Percentiles rank a stretch among this genome's conserved stretches.
These are phyloP conservation scores for Oryza coarctata DNA, from an alignment of 176 grass and related monocot species.

Conservation along the genomic window DNA sequence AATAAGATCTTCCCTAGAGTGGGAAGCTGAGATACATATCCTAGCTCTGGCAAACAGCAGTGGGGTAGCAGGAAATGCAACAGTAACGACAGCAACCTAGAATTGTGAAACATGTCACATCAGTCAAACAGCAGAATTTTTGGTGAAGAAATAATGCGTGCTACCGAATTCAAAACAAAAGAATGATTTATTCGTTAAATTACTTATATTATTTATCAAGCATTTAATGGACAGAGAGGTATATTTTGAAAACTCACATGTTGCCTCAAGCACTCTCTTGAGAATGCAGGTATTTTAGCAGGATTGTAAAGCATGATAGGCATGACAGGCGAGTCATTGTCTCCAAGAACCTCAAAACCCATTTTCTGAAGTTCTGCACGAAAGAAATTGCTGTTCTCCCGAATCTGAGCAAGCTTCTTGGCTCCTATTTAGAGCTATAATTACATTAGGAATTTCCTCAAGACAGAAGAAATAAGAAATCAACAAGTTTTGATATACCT, in stretches of 20 bases:
- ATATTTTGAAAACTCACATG: constrained; percentile 53
- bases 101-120: constrained; percentile 28
- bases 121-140: background rate
- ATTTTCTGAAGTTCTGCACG: constrained; percentile 91
- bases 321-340: constrained; percentile 93
- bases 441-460: constrained; percentile 29
- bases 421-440: constrained; percentile 57
- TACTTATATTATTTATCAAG: background rate
- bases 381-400: constrained; percentile 98
- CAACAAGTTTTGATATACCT: constrained; percentile 42
- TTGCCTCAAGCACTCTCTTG: constrained; percentile 80
- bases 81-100: constrained; percentile 93
- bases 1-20: constrained; percentile 84
- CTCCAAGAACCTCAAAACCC: constrained; percentile 95
- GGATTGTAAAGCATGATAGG: constrained; percentile 99
- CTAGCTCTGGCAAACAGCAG: constrained; percentile 89
- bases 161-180: background rate
- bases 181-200: constrained; percentile 15
- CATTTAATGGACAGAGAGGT: background rate
- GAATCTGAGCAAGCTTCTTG: constrained; percentile 80
- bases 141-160: background rate
- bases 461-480: constrained; percentile 13
- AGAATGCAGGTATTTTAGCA: constrained; percentile 98
- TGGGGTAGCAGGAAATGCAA: constrained; percentile 91
- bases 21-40: constrained; percentile 93